Evolutionary conservation across 2,329 filamentous ascomycete species (phyloP), one percentile per base, ranked within the genome.

Genomic region (Sporothrix protearum): DNA sequence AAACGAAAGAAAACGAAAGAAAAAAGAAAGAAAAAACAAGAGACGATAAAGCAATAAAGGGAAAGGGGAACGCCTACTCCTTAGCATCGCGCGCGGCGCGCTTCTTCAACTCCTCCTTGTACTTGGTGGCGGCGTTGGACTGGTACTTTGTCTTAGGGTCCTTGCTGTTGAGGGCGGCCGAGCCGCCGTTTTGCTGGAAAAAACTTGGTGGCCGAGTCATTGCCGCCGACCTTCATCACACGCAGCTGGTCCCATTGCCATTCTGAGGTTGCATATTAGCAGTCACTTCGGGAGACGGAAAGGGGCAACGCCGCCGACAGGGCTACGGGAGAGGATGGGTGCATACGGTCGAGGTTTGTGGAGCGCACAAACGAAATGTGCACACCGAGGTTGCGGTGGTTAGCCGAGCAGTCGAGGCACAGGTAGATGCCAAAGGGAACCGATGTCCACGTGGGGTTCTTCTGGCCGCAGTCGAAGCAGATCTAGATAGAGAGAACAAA

Each of bases 171-270:
- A 99, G 88, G 71, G 95, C 95, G 67, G 95, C 94, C 53, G 92
- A 94, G 73, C 96, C 96, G 75, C 96, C 96, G 80, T 99, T 96
- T 77, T 93, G 91, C 83, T 97, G 94, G 85, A 98, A 99, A 99
- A 85, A 93, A 99, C 83, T 97, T 97, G 78, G 94, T 97, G 66
- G 96, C 96, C 72, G 94, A 97, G 83, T 98, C 95, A 79, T 99
- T 99, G 72, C 96, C 96, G 75, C 96, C 96, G 19, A 98, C 94
- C 84, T 99, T 99, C 95, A 99, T 98, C 72, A 95, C 83, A 69
- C 96, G 92, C 73, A 99, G 87, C 81, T 99, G 96, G 76, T 97
- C 94, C 96, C 96, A 99, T 92, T 97, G 94, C 96, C 96, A 99
- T 85, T 93, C 91, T 92, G 77, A 49, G 49, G 39, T 70, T 57